phyloP scores from a whole-genome alignment of 495 filamentous ascomycete genomes.

The Talaromyces wortmannii region DNA sequence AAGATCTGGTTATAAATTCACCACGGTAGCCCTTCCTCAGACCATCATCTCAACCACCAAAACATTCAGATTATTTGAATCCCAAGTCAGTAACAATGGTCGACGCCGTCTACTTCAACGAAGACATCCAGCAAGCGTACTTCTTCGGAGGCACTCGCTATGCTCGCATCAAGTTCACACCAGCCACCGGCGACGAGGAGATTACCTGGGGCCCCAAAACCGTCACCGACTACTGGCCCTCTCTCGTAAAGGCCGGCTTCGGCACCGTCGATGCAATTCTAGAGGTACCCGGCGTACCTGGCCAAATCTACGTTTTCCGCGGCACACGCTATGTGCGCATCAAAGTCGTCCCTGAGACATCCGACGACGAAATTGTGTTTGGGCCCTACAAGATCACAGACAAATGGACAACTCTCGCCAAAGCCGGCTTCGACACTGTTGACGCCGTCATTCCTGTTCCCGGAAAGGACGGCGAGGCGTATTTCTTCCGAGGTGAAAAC shows the following conservation, averaged over 20 bases:
- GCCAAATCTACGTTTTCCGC: slow-evolving; percentile 7
- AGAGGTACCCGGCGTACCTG: neutral
- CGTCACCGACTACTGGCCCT: slow-evolving; percentile 29
- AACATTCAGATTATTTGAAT: too few relatives aligned
- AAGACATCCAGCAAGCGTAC: slow-evolving; percentile 2
- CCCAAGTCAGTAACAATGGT: neutral
- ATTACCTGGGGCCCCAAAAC: slow-evolving; percentile 18
- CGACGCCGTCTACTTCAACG: slow-evolving; percentile 7
- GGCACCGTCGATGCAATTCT: slow-evolving; percentile 9
- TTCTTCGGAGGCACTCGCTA: slow-evolving; percentile 10
- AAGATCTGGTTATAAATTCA: too few relatives aligned
- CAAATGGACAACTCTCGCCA: slow-evolving; percentile 2
- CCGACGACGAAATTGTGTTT: slow-evolving; percentile 1
- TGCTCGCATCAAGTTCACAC: slow-evolving; percentile 8
- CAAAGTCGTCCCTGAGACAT: slow-evolving; percentile 4
- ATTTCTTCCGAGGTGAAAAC: slow-evolving; percentile 9
- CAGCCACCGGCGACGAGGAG: neutral
- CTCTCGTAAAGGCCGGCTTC: slow-evolving; percentile 17
- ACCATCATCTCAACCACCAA: too few relatives aligned
- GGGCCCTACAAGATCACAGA: slow-evolving; percentile 7
- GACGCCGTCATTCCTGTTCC: slow-evolving; percentile 9
- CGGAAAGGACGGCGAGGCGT: slow-evolving; percentile 4
- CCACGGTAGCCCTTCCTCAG: too few relatives aligned
- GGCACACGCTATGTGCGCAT: slow-evolving; percentile 4
- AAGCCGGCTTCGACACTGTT: slow-evolving; percentile 9